Percentiles rank a stretch among this genome's conserved stretches.
Evolutionary conservation across 352 stramenopile genomes (phyloP).

Genomic region (Phytophthora litchii): DNA sequence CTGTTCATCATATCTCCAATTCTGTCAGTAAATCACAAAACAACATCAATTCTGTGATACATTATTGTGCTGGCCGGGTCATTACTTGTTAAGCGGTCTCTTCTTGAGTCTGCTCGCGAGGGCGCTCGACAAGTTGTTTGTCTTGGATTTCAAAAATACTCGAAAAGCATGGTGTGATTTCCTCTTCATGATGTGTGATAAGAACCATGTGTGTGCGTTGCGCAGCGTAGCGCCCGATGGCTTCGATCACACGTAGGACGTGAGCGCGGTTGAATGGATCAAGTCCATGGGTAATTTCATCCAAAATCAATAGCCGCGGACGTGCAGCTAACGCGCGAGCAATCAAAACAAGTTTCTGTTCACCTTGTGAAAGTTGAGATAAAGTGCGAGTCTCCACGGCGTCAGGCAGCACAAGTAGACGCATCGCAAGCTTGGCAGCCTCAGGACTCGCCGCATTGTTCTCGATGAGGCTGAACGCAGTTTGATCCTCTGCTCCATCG

Average conservation of each 20-base stretch:
- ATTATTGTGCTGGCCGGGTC: no score
- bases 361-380: slow-evolving; percentile 84
- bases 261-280: slow-evolving; percentile 84
- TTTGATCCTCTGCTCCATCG: slow-evolving; percentile 17
- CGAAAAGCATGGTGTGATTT: slow-evolving; percentile 84
- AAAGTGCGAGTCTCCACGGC: slow-evolving; percentile 56
- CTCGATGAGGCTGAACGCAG: slow-evolving; percentile 47
- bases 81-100: slow-evolving; percentile 29
- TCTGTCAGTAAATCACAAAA: background rate
- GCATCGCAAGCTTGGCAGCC: slow-evolving; percentile 38
- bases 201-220: slow-evolving; percentile 76
- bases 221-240: slow-evolving; percentile 61
- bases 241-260: slow-evolving; percentile 79
- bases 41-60: no score
- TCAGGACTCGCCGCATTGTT: slow-evolving; percentile 45
- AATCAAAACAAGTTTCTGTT: slow-evolving; percentile 93
- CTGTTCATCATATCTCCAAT: background rate
- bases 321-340: slow-evolving; percentile 73
- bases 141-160: slow-evolving; percentile 85
- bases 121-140: slow-evolving; percentile 52
- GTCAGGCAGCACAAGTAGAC: slow-evolving; percentile 43
- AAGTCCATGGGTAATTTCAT: slow-evolving; percentile 93
- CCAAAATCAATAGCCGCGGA: slow-evolving; percentile 87
- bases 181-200: slow-evolving; percentile 94
- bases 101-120: slow-evolving; percentile 15